Evolutionary conservation across 1,284 basidiomycete species (phyloP).

Genomic region (Sporisorium scitamineum): DNA sequence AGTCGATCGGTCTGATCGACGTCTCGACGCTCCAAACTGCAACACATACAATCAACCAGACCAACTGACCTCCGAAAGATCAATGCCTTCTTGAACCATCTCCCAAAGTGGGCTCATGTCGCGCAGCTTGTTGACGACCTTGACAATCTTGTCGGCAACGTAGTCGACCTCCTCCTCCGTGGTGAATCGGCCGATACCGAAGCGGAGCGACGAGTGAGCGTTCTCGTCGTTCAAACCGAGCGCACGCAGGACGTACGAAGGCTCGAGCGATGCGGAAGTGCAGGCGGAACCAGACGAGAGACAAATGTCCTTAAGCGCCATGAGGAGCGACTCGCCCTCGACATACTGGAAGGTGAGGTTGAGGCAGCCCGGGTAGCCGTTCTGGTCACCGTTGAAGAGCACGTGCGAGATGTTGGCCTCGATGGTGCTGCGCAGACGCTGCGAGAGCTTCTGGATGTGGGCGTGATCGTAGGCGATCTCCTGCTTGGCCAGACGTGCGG

Average conservation of each 20-base stretch:
- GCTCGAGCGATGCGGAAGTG: slow-evolving; percentile 97
- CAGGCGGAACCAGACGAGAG: slow-evolving; percentile 98
- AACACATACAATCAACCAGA: slow-evolving; percentile 69
- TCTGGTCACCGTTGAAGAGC: slow-evolving; percentile 89
- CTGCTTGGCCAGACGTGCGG: slow-evolving; percentile 86
- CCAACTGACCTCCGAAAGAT: slow-evolving; percentile 93
- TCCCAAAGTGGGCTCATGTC: slow-evolving; percentile 75
- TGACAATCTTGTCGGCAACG: slow-evolving; percentile 88
- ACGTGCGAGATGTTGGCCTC: slow-evolving; percentile 87
- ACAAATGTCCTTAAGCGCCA: slow-evolving; percentile 98
- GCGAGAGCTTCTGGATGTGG: slow-evolving; percentile 80
- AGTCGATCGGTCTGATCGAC: neutral
- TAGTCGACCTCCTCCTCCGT: slow-evolving; percentile 97
- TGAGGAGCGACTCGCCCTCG: slow-evolving; percentile 95
- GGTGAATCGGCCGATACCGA: slow-evolving; percentile 97
- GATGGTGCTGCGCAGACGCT: slow-evolving; percentile 85
- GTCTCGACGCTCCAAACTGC: neutral
- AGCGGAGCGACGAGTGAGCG: slow-evolving; percentile 97
- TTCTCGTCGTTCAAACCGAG: slow-evolving; percentile 95
- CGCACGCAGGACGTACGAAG: slow-evolving; percentile 96
- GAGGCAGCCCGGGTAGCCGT: slow-evolving; percentile 78
- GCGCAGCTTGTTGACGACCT: slow-evolving; percentile 80
- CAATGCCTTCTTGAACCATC: slow-evolving; percentile 77
- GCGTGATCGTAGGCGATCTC: slow-evolving; percentile 92
- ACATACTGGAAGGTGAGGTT: slow-evolving; percentile 97